These are phyloP conservation scores for Monosporascus sp. DNA, from an alignment of 2,329 filamentous ascomycete genomes.

Conservation along the genomic window DNA sequence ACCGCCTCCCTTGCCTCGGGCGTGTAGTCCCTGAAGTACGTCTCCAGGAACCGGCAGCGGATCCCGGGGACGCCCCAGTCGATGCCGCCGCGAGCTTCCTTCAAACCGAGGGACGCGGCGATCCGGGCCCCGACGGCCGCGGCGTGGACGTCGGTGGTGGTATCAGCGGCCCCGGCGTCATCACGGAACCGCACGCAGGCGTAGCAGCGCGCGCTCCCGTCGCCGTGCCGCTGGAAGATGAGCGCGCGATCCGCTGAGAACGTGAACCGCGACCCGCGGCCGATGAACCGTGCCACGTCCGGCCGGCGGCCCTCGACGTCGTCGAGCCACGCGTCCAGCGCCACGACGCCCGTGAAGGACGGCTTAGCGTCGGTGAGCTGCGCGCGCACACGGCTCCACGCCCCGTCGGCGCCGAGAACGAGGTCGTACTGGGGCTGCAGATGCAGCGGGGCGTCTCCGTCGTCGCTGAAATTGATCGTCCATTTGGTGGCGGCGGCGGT, in stretches of 20 bases:
- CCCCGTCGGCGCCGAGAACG: constrained; percentile 33
- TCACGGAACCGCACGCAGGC: constrained; percentile 11
- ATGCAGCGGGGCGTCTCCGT: neutral
- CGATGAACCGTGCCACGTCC: constrained; percentile 29
- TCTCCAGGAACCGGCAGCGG: constrained; percentile 10
- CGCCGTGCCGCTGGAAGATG: constrained; percentile 16
- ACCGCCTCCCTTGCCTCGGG: constrained; percentile 4
- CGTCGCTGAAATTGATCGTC: constrained; percentile 3
- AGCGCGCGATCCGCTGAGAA: constrained; percentile 14
- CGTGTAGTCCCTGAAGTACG: constrained; percentile 12
- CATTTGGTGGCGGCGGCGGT: neutral
- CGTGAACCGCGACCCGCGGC: constrained; percentile 31
- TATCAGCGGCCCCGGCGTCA: neutral
- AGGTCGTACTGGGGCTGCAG: constrained; percentile 22
- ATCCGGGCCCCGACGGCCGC: too few species aligned
- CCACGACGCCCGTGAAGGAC: constrained; percentile 33
- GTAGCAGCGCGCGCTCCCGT: constrained; percentile 12
- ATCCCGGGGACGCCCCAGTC: constrained; percentile 12
- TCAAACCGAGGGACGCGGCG: too few species aligned
- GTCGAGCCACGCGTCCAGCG: constrained; percentile 28
- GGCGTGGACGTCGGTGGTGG: too few species aligned
- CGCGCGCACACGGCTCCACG: constrained; percentile 30
- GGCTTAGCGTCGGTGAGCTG: constrained; percentile 26
- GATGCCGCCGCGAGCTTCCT: neutral
- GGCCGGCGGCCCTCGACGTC: constrained; percentile 26